A percentile compares a stretch with the other conserved stretches of the same genome.
These are phyloP conservation scores for Diaporthe vexans DNA, from an alignment of 2,329 filamentous ascomycete species.

Conservation along the genomic window DNA sequence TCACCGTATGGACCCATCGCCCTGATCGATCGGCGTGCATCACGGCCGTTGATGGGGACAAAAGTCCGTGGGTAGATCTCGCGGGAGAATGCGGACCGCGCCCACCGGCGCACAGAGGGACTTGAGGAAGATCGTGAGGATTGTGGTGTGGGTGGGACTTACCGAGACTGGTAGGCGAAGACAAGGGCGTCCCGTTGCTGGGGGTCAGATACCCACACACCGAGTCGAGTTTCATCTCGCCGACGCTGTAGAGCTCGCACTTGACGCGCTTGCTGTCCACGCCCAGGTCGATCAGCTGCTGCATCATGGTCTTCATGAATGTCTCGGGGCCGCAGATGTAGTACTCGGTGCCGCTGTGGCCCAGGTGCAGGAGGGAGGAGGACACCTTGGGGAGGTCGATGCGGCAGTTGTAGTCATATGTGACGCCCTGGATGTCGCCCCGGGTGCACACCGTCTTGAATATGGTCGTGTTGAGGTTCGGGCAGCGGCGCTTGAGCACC, in stretches of 20 bases:
- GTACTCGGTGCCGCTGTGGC: conserved; percentile 58
- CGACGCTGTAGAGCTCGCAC: conserved; percentile 57
- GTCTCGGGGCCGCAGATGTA: conserved; percentile 63
- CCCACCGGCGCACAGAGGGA: not conserved
- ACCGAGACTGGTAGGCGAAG: conserved; percentile 39
- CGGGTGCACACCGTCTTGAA: conserved; percentile 61
- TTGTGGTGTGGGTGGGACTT: not conserved
- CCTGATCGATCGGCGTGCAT: not conserved
- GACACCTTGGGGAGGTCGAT: conserved; percentile 58
- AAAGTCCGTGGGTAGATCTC: conserved; percentile 21
- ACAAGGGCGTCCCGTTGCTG: conserved; percentile 37
- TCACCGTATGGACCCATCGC: conserved; percentile 12
- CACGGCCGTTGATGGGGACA: conserved; percentile 9
- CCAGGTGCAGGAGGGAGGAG: conserved; percentile 56
- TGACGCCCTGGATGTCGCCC: conserved; percentile 56
- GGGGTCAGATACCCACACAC: conserved; percentile 33
- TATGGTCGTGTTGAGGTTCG: conserved; percentile 54
- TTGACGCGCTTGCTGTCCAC: conserved; percentile 53
- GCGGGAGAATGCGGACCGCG: conserved; percentile 1
- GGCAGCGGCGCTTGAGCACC: conserved; percentile 52
- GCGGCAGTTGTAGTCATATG: conserved; percentile 56
- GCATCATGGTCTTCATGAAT: conserved; percentile 61
- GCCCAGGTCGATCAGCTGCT: conserved; percentile 53
- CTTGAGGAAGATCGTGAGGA: not conserved
- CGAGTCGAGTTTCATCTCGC: conserved; percentile 49